A percentile compares a stretch with the other conserved stretches of the same genome.
phyloP scores from a whole-genome alignment of 192 early-diverging fungal genomes.

The Rhizophlyctis rosea region DNA sequence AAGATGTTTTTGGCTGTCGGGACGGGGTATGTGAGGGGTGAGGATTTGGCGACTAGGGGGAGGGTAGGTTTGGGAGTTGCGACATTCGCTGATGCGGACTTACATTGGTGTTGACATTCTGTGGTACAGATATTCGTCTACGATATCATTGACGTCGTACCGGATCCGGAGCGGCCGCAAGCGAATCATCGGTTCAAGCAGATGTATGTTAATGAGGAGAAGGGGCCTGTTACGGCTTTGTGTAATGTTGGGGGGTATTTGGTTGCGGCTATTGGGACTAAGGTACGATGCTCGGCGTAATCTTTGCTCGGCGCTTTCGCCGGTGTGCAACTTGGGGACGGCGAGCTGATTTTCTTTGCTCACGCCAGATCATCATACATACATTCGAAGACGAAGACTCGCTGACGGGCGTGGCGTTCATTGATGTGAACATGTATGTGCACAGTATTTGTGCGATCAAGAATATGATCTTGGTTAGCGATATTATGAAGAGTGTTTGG shows the following conservation, averaged over 20 bases:
- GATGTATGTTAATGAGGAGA: slow-evolving; percentile 77
- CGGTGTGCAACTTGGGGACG: background rate
- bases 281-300: slow-evolving; percentile 60
- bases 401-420: slow-evolving; percentile 87
- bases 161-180: slow-evolving; percentile 89
- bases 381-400: slow-evolving; percentile 71
- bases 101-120: no score
- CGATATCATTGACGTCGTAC: slow-evolving; percentile 96
- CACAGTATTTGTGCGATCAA: slow-evolving; percentile 77
- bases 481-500: slow-evolving; percentile 82
- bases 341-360: background rate
- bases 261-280: slow-evolving; percentile 81
- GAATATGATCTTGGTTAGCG: slow-evolving; percentile 83
- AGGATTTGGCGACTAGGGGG: slow-evolving; percentile 88
- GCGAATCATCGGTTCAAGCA: slow-evolving; percentile 90
- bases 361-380: slow-evolving; percentile 69
- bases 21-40: slow-evolving; percentile 82
- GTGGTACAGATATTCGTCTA: slow-evolving; percentile 76
- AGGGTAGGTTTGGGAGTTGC: slow-evolving; percentile 43
- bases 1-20: slow-evolving; percentile 85
- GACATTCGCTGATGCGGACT: no score
- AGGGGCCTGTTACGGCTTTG: slow-evolving; percentile 81
- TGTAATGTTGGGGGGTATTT: slow-evolving; percentile 84
- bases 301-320: background rate
- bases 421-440: slow-evolving; percentile 91